Percentiles rank a stretch among this genome's conserved stretches.
phyloP scores from a whole-genome alignment of 2,329 filamentous ascomycete species.

The Lecanicillium sp. region DNA sequence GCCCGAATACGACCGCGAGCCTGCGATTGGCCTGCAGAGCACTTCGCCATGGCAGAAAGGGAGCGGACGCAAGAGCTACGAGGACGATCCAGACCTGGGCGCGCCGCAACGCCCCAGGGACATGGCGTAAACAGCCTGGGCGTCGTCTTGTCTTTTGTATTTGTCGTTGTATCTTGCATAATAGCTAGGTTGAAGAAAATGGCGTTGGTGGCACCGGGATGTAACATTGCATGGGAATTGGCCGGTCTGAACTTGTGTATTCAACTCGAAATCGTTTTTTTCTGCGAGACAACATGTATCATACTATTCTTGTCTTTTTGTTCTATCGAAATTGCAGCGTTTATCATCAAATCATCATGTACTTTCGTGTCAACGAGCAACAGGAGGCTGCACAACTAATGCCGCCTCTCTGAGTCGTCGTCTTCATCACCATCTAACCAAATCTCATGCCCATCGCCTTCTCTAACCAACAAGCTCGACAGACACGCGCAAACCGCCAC shows the following conservation, averaged over 20 bases:
- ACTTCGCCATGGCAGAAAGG: slow-evolving; percentile 19
- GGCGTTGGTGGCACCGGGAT: no score
- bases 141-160: not conserved
- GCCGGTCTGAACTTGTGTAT: no score
- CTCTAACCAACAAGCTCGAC: slow-evolving; percentile 46
- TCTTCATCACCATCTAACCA: slow-evolving; percentile 54
- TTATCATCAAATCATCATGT: no score
- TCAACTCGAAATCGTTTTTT: no score
- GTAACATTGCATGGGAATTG: no score
- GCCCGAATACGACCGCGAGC: not conserved
- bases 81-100: slow-evolving; percentile 22
- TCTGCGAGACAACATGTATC: no score
- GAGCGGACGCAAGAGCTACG: slow-evolving; percentile 18
- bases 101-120: slow-evolving; percentile 5
- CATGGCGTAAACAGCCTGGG: not conserved
- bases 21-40: slow-evolving; percentile 16
- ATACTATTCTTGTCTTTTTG: no score
- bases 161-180: not conserved
- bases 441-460: slow-evolving; percentile 58
- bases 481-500: slow-evolving; percentile 40
- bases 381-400: no score
- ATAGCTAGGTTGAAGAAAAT: no score
- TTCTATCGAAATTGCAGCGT: no score
- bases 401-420: slow-evolving; percentile 13
- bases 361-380: no score